phyloP scores from a whole-genome alignment of 208 protist genomes.

The Wallacemonas sp. region DNA sequence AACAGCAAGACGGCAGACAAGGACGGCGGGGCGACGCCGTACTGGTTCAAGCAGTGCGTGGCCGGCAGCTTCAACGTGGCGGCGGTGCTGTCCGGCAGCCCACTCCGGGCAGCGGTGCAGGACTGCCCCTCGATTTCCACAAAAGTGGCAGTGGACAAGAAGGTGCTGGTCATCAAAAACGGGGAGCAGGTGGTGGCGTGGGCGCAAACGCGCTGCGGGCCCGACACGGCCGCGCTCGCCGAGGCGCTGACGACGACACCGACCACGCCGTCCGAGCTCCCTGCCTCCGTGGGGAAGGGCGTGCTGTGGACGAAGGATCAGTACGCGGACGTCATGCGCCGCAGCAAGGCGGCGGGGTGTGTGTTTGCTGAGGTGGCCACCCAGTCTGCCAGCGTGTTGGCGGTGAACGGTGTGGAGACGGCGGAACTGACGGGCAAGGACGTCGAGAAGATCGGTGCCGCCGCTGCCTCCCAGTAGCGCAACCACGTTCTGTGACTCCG shows the following conservation, averaged over 20 bases:
- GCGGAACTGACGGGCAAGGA: constrained; percentile 58
- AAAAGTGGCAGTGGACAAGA: constrained; percentile 41
- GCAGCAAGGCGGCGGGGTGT: constrained; percentile 27
- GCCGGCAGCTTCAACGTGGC: constrained; percentile 69
- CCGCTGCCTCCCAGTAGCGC: constrained; percentile 15
- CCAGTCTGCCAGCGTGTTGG: constrained; percentile 22
- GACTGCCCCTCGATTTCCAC: constrained; percentile 29
- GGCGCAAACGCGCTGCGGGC: constrained; percentile 45
- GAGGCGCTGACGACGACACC: constrained; percentile 26
- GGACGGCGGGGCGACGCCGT: constrained; percentile 45
- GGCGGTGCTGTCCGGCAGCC: constrained; percentile 32
- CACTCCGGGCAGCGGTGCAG: constrained; percentile 50
- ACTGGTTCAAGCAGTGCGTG: constrained; percentile 55
- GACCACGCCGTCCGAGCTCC: constrained; percentile 22
- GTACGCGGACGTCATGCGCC: constrained; percentile 32
- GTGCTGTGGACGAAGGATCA: constrained; percentile 75
- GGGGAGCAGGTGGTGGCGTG: constrained; percentile 37
- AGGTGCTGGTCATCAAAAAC: constrained; percentile 48
- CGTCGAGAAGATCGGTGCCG: constrained; percentile 36
- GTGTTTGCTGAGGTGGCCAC: constrained; percentile 20
- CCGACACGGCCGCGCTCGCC: constrained; percentile 22
- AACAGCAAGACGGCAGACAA: constrained; percentile 43
- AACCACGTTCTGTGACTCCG: too few relatives aligned
- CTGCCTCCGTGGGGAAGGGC: constrained; percentile 17
- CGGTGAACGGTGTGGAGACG: constrained; percentile 32